These are phyloP conservation scores for Nigrospora sphaerica DNA, from an alignment of 2,329 filamentous ascomycete species.

Conservation along the genomic window DNA sequence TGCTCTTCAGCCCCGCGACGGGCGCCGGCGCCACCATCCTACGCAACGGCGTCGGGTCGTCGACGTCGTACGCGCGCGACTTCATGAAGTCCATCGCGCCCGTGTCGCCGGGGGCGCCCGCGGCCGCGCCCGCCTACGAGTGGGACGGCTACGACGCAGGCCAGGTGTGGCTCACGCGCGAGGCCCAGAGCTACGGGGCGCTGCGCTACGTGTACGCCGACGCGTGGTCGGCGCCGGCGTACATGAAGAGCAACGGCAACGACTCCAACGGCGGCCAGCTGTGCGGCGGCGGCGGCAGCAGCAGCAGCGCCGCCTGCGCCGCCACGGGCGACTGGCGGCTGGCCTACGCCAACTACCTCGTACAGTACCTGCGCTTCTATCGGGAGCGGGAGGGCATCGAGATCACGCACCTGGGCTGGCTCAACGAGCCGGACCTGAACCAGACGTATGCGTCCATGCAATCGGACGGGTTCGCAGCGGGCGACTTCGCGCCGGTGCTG, in stretches of 20 bases:
- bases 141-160: slow-evolving; percentile 35
- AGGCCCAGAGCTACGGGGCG: slow-evolving; percentile 28
- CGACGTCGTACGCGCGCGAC: slow-evolving; percentile 7
- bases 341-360: slow-evolving; percentile 34
- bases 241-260: slow-evolving; percentile 32
- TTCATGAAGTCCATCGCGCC: slow-evolving; percentile 28
- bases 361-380: slow-evolving; percentile 32
- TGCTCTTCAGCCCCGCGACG: slow-evolving; percentile 24
- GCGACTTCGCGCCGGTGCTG: slow-evolving; percentile 43
- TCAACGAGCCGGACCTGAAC: slow-evolving; percentile 19
- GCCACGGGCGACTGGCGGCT: slow-evolving; percentile 29
- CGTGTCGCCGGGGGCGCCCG: slow-evolving; percentile 26
- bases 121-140: slow-evolving; percentile 25
- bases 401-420: slow-evolving; percentile 16
- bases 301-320: slow-evolving; percentile 14
- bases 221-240: slow-evolving; percentile 33
- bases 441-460: slow-evolving; percentile 37
- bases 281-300: slow-evolving; percentile 25
- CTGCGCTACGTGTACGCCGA: slow-evolving; percentile 27
- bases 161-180: slow-evolving; percentile 38
- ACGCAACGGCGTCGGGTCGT: slow-evolving; percentile 26
- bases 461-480: slow-evolving; percentile 36
- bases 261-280: slow-evolving; percentile 27
- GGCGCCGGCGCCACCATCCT: slow-evolving; percentile 28
- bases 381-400: slow-evolving; percentile 21